Base-by-base conservation (phyloP, 495 filamentous ascomycete genomes). In the Hyphodiscus hymeniophilus region DNA sequence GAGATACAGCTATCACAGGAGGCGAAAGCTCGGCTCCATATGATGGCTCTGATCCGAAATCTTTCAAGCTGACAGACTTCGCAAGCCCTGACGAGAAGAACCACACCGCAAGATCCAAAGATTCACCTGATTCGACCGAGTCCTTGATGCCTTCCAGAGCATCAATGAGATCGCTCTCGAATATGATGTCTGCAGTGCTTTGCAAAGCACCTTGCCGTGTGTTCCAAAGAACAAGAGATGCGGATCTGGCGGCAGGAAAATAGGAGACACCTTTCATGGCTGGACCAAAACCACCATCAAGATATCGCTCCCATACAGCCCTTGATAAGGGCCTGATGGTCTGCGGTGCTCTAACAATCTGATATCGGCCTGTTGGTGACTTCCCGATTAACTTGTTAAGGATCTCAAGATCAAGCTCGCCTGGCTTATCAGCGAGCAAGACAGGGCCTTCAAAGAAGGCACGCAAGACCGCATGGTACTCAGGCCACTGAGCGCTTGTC, bases 401-500 rank as follows among this genome's bases (percentile, higher is more conserved):
- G 15, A 48, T 41, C 12, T 30, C 13, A 16, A 39, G 36, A 33
- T 48, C 34, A 32, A 12, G 21, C 20, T 7, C 16, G 16, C 46
- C 46, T 40, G 46, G 46, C 22, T 31, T 40, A 21, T 48, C 46
- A 13, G 46, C 34, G 22, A 48, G 46, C 36, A 48, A 41, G 26
- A 48, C 18, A 3, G 46, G 46, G 21, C 46, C 46, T 31, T 39
- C 34, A 16, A 48, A 48, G 26, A 40, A 48, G 1, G 46, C 34
- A 40, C 46, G 46, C 34, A 48, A 17, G 13, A 48, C 46, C 30
- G 34, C 46, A 17, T 48, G 46, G 34, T 48, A 48, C 3, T 40
- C 46, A 8, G 46, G 46, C 46, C 46, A 48, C 15, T 48, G 46
- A 15, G 46, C 46, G n/a, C 46, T 23, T 28, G 46, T 48, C 46